Percentiles rank a stretch among this genome's conserved stretches.
These are phyloP conservation scores for Fraxinus velutina DNA, from an alignment of 305 asterid species.

Conservation along the genomic window DNA sequence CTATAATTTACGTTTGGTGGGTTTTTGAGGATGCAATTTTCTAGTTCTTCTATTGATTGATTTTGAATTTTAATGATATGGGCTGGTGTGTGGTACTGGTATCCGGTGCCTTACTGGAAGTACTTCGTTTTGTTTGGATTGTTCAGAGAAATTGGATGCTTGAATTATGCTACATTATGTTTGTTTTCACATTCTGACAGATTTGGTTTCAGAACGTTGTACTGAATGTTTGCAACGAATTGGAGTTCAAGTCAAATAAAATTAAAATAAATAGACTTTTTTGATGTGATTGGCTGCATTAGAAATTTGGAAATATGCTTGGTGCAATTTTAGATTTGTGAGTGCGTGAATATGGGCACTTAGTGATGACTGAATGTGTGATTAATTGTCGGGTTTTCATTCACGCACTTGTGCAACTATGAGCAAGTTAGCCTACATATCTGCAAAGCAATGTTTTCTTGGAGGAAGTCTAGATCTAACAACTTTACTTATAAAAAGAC, in stretches of 20 bases:
- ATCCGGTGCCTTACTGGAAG: not conserved
- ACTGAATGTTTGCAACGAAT: not conserved
- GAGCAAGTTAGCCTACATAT: not conserved
- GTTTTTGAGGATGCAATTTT: not conserved
- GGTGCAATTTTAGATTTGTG: not conserved
- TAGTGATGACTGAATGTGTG: not conserved
- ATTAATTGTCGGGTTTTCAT: not conserved
- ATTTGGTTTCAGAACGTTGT: not conserved
- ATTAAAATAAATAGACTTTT: not conserved
- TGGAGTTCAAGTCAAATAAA: not conserved
- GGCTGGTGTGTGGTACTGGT: not conserved
- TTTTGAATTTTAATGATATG: not conserved
- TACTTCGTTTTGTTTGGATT: not conserved
- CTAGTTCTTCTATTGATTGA: not conserved
- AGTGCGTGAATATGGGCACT: not conserved
- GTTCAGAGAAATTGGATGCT: not conserved
- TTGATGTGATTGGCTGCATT: not conserved
- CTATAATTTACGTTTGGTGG: not conserved
- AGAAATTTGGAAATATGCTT: not conserved
- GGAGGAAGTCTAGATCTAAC: not conserved
- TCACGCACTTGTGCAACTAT: not conserved
- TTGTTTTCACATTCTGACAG: not conserved
- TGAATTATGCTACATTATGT: conserved; percentile 5
- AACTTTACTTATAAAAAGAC: not conserved
- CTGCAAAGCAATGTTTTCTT: not conserved